Conservation (phyloP, 2,329 filamentous ascomycete species). For the Pyrenophora seminiperda region DNA sequence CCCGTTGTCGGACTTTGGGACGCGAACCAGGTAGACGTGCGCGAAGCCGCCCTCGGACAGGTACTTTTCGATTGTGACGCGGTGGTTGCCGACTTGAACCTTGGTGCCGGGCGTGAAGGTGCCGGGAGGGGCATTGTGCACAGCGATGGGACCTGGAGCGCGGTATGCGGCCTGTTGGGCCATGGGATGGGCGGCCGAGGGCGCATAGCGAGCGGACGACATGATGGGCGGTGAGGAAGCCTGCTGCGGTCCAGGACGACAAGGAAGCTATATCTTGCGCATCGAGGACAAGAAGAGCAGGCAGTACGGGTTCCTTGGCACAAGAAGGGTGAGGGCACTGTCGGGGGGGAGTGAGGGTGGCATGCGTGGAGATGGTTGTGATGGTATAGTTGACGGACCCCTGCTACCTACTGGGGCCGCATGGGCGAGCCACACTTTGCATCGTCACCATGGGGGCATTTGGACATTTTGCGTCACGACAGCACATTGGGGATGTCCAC, state of each 20-base stretch:
- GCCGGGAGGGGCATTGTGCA: conserved; percentile 59
- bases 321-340: conserved; percentile 18
- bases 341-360: conserved; percentile 18
- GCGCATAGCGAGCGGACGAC: conserved; percentile 48
- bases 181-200: conserved; percentile 40
- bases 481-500: background rate
- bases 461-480: background rate
- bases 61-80: conserved; percentile 94
- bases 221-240: conserved; percentile 43
- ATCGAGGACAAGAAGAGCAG: conserved; percentile 31
- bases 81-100: conserved; percentile 91
- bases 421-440: conserved; percentile 31
- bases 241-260: conserved; percentile 44
- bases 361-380: conserved; percentile 18
- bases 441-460: conserved; percentile 25
- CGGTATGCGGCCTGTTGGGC: conserved; percentile 46
- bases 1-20: conserved; percentile 72
- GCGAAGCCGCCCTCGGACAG: conserved; percentile 98
- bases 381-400: conserved; percentile 17
- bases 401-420: conserved; percentile 10
- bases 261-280: conserved; percentile 37
- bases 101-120: conserved; percentile 94
- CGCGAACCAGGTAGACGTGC: conserved; percentile 94
- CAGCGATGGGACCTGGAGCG: conserved; percentile 35
- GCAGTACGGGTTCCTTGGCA: conserved; percentile 10